These are phyloP conservation scores for Pilaira anomala DNA, from an alignment of 192 early-diverging fungal genomes.

Conservation along the genomic window DNA sequence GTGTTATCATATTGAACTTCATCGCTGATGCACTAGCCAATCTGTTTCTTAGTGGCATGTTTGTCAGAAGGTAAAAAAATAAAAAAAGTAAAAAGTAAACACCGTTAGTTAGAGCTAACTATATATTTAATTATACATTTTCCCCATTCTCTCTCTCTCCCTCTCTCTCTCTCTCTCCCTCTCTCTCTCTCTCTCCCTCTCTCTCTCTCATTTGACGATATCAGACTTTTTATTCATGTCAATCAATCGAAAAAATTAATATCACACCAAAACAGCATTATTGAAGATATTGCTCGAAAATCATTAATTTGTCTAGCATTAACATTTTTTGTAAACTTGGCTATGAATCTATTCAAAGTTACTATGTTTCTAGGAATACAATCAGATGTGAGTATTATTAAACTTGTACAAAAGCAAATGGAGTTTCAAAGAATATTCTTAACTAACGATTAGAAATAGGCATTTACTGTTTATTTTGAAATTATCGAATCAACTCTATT, in stretches of 20 bases:
- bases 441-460: conserved; percentile 4
- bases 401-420: background rate
- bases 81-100: too few species aligned
- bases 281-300: conserved; percentile 37
- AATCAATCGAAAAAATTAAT: conserved; percentile 7
- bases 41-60: conserved; percentile 37
- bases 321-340: conserved; percentile 28
- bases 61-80: conserved; percentile 32
- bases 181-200: background rate
- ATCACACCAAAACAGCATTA: conserved; percentile 20
- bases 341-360: conserved; percentile 37
- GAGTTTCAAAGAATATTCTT: background rate
- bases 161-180: background rate
- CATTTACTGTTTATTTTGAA: conserved; percentile 33
- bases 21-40: conserved; percentile 34
- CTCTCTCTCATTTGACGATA: too few species aligned
- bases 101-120: too few species aligned
- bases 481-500: conserved; percentile 34
- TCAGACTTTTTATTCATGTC: conserved; percentile 34
- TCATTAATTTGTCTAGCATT: conserved; percentile 29
- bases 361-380: conserved; percentile 31
- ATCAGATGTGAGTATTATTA: conserved; percentile 29
- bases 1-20: conserved; percentile 37
- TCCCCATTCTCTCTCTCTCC: background rate
- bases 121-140: too few species aligned